A percentile compares a stretch with the other conserved stretches of the same genome.
phyloP scores from a whole-genome alignment of 345 rosid species.

The Eucalyptus albens region DNA sequence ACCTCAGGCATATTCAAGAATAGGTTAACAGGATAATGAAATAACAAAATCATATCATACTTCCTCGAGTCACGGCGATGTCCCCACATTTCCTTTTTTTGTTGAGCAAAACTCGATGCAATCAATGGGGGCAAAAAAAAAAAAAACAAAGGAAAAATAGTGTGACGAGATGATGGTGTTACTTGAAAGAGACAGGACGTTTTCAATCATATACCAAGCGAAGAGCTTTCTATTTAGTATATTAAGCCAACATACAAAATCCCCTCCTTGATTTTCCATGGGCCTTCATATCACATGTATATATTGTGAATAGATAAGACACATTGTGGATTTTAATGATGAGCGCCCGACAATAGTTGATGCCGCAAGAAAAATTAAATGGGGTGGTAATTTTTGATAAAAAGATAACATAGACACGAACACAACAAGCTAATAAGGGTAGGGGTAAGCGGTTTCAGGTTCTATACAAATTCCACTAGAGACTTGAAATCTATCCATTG shows the following conservation, averaged over 20 bases:
- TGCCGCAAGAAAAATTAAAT: neutral
- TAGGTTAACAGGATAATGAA: neutral
- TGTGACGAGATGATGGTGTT: neutral
- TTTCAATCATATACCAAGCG: neutral
- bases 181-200: neutral
- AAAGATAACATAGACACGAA: neutral
- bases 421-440: neutral
- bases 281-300: neutral
- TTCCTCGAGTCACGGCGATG: neutral
- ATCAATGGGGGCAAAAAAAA: neutral
- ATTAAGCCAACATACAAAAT: neutral
- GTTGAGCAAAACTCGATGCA: neutral
- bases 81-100: neutral
- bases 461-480: fast-evolving
- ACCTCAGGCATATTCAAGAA: neutral
- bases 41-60: neutral
- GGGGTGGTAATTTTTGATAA: neutral
- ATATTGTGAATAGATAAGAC: neutral
- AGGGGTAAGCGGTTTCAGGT: no score
- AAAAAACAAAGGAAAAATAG: no score
- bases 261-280: neutral
- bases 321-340: neutral
- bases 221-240: neutral
- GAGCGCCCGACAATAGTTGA: neutral
- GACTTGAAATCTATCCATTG: no score